Evolutionary conservation across 306 rosid species (phyloP).

Genomic region (Cyamopsis tetragonoloba): DNA sequence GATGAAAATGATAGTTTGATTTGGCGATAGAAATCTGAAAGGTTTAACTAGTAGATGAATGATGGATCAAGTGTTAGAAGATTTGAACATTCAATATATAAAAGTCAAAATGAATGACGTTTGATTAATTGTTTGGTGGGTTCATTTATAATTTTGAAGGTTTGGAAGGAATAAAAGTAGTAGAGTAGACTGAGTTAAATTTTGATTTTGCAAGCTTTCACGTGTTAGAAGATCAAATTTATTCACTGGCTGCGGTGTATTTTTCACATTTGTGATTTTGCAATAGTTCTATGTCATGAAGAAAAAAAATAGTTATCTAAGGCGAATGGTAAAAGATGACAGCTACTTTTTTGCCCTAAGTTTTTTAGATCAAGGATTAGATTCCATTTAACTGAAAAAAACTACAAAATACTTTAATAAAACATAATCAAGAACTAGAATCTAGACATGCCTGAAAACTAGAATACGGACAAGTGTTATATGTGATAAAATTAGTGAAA

Average conservation of each 20-base stretch:
- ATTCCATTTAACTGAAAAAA: no score
- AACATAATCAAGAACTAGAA: no score
- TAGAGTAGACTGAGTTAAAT: no score
- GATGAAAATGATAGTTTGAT: background rate
- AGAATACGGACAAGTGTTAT: no score
- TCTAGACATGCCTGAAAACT: no score
- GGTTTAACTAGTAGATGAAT: background rate
- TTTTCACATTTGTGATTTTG: background rate
- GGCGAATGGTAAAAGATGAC: background rate
- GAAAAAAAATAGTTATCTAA: background rate
- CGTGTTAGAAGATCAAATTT: background rate
- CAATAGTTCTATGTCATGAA: no score
- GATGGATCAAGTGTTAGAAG: background rate
- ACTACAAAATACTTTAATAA: no score
- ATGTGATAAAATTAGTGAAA: no score
- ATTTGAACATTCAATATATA: background rate
- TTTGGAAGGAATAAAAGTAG: background rate
- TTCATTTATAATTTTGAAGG: conserved; percentile 6
- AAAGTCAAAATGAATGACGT: conserved; percentile 19
- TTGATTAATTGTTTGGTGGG: background rate
- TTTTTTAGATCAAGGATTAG: no score
- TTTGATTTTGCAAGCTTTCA: conserved; percentile 10
- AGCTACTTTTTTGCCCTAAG: no score
- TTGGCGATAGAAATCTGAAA: background rate
- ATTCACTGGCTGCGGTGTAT: background rate